Evolutionary conservation across 2,329 filamentous ascomycete species (phyloP).

Genomic region (Epichloe festucae): DNA sequence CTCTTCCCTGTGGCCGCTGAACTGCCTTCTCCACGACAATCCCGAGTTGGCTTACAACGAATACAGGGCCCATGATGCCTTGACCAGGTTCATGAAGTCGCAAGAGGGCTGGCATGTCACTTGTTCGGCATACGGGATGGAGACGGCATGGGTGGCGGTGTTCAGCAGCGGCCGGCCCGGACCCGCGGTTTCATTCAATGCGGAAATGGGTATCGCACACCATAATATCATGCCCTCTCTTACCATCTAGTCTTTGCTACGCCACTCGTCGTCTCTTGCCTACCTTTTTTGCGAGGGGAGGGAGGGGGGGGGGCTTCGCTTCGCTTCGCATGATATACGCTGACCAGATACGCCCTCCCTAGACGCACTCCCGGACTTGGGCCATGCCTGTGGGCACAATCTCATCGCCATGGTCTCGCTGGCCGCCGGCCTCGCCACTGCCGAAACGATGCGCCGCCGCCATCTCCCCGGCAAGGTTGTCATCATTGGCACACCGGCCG

Average conservation of each 20-base stretch:
- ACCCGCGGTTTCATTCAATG: constrained; percentile 28
- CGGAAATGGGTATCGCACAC: constrained; percentile 17
- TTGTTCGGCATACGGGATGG: constrained; percentile 26
- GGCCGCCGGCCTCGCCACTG: constrained; percentile 32
- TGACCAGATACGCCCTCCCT: not conserved
- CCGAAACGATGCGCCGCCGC: constrained; percentile 27
- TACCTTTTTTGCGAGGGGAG: too few species aligned
- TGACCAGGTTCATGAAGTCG: constrained; percentile 23
- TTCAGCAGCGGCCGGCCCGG: constrained; percentile 23
- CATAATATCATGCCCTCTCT: not conserved
- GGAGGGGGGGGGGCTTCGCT: not conserved
- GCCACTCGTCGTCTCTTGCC: too few species aligned
- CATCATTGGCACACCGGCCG: constrained; percentile 37
- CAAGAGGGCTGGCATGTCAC: constrained; percentile 26
- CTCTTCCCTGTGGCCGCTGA: constrained; percentile 21
- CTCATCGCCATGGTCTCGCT: constrained; percentile 28
- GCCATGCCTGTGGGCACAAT: constrained; percentile 43
- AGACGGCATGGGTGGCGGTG: constrained; percentile 30
- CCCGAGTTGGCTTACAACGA: constrained; percentile 30
- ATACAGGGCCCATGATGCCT: constrained; percentile 25
- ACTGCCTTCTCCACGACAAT: constrained; percentile 29
- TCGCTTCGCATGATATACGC: not conserved
- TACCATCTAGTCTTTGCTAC: not conserved
- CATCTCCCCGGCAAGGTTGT: constrained; percentile 30
- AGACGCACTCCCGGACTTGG: constrained; percentile 30